A percentile compares a stretch with the other conserved stretches of the same genome.
phyloP scores from a whole-genome alignment of 345 rosid genomes.

The Aquilaria sinensis region DNA sequence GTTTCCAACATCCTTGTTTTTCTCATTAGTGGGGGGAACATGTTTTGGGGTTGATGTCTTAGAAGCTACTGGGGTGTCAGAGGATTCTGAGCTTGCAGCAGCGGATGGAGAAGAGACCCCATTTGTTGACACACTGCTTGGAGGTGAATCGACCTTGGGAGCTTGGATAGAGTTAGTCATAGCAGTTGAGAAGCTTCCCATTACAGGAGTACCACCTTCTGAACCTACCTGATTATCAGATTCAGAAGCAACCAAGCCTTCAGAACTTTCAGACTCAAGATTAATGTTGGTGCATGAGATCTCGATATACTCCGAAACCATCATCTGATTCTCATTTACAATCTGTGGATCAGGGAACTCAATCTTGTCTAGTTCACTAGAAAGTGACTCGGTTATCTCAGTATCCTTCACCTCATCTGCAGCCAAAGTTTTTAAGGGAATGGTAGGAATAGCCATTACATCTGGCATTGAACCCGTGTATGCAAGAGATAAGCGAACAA shows the following conservation, averaged over 20 bases:
- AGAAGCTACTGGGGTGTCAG: slow-evolving; percentile 40
- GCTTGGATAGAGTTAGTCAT: slow-evolving; percentile 39
- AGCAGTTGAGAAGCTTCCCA: slow-evolving; percentile 44
- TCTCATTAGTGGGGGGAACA: slow-evolving; percentile 35
- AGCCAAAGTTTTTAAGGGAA: slow-evolving; percentile 34
- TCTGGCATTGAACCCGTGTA: slow-evolving; percentile 85
- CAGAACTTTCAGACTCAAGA: slow-evolving; percentile 60
- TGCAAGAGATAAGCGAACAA: slow-evolving; percentile 75
- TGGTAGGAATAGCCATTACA: slow-evolving; percentile 64
- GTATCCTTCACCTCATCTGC: slow-evolving; percentile 37
- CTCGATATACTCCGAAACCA: slow-evolving; percentile 91
- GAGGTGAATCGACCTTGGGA: slow-evolving; percentile 68
- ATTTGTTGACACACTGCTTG: slow-evolving; percentile 71
- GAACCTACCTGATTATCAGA: slow-evolving; percentile 47
- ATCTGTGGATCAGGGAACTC: slow-evolving; percentile 98
- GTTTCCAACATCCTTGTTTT: slow-evolving; percentile 30
- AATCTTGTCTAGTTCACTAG: slow-evolving; percentile 60
- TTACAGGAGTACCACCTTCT: slow-evolving; percentile 29
- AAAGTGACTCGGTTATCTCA: slow-evolving; percentile 40
- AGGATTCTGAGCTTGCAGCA: slow-evolving; percentile 55
- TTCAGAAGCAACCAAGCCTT: slow-evolving; percentile 54
- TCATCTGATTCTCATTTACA: slow-evolving; percentile 83
- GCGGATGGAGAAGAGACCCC: slow-evolving; percentile 66
- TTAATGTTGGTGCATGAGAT: slow-evolving; percentile 41
- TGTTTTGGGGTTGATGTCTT: slow-evolving; percentile 41